Conservation (phyloP, 129 eudicot genomes). For the Chrysanthemum seticuspe region DNA sequence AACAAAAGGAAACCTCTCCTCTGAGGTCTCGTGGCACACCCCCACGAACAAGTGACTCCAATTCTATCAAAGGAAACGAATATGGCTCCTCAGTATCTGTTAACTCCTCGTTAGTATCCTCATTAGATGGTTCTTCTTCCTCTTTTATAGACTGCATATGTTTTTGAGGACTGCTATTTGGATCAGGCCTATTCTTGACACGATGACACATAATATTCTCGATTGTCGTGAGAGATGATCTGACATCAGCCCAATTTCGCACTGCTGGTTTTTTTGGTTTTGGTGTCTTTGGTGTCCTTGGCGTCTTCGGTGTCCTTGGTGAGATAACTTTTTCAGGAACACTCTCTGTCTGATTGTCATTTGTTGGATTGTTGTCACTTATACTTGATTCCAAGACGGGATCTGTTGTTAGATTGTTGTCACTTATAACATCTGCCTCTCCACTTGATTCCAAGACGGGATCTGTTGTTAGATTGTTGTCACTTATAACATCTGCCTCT, state of each 20-base stretch:
- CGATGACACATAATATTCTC: conserved; percentile 67
- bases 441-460: conserved; percentile 32
- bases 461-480: conserved; percentile 23
- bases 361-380: conserved; percentile 13
- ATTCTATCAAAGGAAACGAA: conserved; percentile 57
- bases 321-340: conserved; percentile 18
- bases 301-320: conserved; percentile 8
- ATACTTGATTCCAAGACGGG: no score
- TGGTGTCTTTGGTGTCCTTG: conserved; percentile 28
- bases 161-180: conserved; percentile 16
- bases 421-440: conserved; percentile 39
- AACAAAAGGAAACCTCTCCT: conserved; percentile 64
- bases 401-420: not conserved
- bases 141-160: conserved; percentile 41
- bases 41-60: conserved; percentile 86
- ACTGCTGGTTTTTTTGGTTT: conserved; percentile 41
- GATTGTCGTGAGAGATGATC: conserved; percentile 60
- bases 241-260: conserved; percentile 62
- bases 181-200: conserved; percentile 36
- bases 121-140: conserved; percentile 26
- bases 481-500: no score
- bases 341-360: conserved; percentile 31
- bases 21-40: conserved; percentile 94
- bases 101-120: conserved; percentile 39
- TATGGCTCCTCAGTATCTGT: conserved; percentile 27